A percentile compares a stretch with the other conserved stretches of the same genome.
Evolutionary conservation across 1,284 basidiomycete species (phyloP).

Genomic region (Marasmius tenuissimus): DNA sequence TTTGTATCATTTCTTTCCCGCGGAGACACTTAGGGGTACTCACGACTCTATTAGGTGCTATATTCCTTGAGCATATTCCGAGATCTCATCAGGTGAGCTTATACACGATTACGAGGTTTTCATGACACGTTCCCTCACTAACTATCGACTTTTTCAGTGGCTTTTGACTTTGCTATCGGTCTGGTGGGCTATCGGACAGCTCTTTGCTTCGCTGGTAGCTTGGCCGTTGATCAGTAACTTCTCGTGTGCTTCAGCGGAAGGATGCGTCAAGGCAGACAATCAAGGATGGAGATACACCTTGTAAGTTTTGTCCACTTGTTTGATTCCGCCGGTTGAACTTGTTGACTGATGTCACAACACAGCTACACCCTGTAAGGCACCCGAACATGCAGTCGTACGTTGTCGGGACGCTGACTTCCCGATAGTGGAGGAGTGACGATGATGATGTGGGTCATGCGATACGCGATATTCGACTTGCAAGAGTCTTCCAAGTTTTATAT

Average conservation of each 20-base stretch:
- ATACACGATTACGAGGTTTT: not conserved
- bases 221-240: slow-evolving; percentile 54
- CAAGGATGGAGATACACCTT: slow-evolving; percentile 66
- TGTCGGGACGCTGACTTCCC: slow-evolving; percentile 2
- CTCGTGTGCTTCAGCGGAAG: slow-evolving; percentile 37
- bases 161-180: slow-evolving; percentile 63
- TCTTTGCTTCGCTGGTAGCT: slow-evolving; percentile 49
- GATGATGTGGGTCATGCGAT: slow-evolving; percentile 44
- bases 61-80: slow-evolving; percentile 59
- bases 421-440: slow-evolving; percentile 46
- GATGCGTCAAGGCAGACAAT: slow-evolving; percentile 47
- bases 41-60: slow-evolving; percentile 34
- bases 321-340: slow-evolving; percentile 1
- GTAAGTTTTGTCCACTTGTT: slow-evolving; percentile 29
- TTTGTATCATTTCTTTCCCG: slow-evolving; percentile 18
- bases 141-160: slow-evolving; percentile 36
- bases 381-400: slow-evolving; percentile 1
- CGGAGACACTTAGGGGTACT: not conserved
- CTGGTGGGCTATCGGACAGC: slow-evolving; percentile 67
- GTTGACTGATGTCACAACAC: not conserved
- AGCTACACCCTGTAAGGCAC: slow-evolving; percentile 40
- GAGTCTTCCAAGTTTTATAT: slow-evolving; percentile 65
- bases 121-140: not conserved
- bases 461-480: slow-evolving; percentile 47
- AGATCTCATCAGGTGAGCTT: slow-evolving; percentile 43